Conservation (phyloP, 2,329 filamentous ascomycete genomes). For the Cercospora sesami region DNA sequence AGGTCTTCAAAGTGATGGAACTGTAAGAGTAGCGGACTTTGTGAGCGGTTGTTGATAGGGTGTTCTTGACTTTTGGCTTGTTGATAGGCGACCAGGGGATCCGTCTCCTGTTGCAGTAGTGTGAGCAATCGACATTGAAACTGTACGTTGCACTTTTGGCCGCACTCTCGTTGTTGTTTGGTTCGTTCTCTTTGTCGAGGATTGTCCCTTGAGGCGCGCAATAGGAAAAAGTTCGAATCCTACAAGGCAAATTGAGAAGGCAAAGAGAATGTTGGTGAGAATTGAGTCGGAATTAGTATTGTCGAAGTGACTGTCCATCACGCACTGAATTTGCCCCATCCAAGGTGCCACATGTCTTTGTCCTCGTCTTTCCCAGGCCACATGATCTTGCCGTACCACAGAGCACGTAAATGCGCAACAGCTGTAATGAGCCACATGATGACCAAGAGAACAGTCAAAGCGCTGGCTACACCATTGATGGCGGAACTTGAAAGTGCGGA, state of each 20-base stretch:
- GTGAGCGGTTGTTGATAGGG: too few species aligned
- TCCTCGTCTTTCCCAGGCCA: slow-evolving; percentile 64
- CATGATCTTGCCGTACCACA: slow-evolving; percentile 55
- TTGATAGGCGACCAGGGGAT: not conserved
- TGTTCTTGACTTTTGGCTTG: not conserved
- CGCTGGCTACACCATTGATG: slow-evolving; percentile 56
- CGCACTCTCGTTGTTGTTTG: not conserved
- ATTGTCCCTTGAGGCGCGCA: too few species aligned
- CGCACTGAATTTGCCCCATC: slow-evolving; percentile 22
- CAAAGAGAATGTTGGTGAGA: not conserved
- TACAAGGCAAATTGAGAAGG: not conserved
- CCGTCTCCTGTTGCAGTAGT: not conserved
- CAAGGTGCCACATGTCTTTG: slow-evolving; percentile 39
- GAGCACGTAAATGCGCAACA: slow-evolving; percentile 51
- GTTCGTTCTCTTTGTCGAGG: not conserved
- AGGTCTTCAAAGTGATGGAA: not conserved
- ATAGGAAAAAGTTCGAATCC: not conserved
- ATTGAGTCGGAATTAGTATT: not conserved
- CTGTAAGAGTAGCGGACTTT: too few species aligned
- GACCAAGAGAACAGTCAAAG: slow-evolving; percentile 58
- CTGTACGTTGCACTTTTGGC: not conserved
- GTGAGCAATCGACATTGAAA: not conserved
- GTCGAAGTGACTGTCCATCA: not conserved
- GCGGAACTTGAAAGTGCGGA: slow-evolving; percentile 54
- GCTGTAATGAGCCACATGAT: slow-evolving; percentile 58